Base-by-base conservation (phyloP, 257 asterid genomes). In the Datura wrightii region DNA sequence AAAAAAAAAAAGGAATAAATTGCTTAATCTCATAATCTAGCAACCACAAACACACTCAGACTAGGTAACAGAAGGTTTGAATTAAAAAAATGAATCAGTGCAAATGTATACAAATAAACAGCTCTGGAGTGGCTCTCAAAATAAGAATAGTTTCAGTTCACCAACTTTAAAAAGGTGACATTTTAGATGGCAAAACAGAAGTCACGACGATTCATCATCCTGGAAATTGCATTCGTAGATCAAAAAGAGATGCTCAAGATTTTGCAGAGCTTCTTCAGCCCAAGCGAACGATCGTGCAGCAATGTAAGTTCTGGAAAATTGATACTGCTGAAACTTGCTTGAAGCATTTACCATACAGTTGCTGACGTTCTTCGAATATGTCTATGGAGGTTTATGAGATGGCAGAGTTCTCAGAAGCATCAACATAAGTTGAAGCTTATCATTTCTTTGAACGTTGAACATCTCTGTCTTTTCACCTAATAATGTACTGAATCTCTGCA, bases 401-500 rank as follows among this genome's bases (percentile, higher is more conserved):
- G 60, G 24, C 24, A 5, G 5, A 76, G 13, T 67, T 54, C 56
- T 52, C 71, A 18, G 66, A 74, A 53, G 82, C 63, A 50, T 50
- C 82, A 76, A 14, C 1, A 8, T 7, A 50, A 48, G 63, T 50
- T 2, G 44, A 76, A 50, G 0, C 46, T 76, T 52, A 76, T 31
- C 82, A 36, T 9, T 69, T 41, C 79, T 3, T 69, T 31, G 46
- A 76, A 31, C 8, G 31, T 76, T 52, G 62, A 76, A 50, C 31
- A 76, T 76, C 7, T 6, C 1, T 31, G 8, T 34, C 56, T 59
- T 79, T 66, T 39, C 83, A 91, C 87, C 89, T 90, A 2, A 92
- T 94, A 84, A 85, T 90, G 89, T 92, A 94, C 87, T 88, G 93
- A 79, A 97, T 86, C 5, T 95, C 93, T 31, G 98, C 93, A 71